Evolutionary conservation across 2,329 filamentous ascomycete genomes (phyloP), one percentile per base, ranked within the genome.

Genomic region (Orbilia brochopaga): DNA sequence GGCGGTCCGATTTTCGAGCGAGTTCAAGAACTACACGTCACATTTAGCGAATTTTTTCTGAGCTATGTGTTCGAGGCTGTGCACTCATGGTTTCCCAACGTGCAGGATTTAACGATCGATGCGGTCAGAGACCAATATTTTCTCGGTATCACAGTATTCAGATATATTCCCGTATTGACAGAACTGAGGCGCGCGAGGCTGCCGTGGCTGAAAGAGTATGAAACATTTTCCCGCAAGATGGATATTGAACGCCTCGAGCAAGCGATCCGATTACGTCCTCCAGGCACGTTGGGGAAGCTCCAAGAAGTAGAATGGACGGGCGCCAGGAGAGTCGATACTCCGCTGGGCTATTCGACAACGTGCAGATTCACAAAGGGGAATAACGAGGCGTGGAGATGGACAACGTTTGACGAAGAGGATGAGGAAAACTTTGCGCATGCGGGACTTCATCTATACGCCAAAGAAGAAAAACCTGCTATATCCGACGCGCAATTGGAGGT

Each of bases 261-360:
- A 32, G 27, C 27, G 27, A 32, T 32, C 27, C 27, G 27, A 8
- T 8, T 32, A 32, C 27, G 27, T 3, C 27, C 27, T 8, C 27
- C 27, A 32, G 27, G 27, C 27, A 32, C 27, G 27, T 32, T 32
- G 27, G 27, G 4, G 27, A 32, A 32, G 27, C 27, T 32, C 27
- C 27, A 21, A 48, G 44, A 48, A 17, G 19, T 48, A 19, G 44
- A 48, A 19, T 48, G 44, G 44, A 21, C 44, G n/a, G 17, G 44
- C 19, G 2, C 11, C 17, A 5, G 19, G 44, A 19, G 17, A 19
- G 3, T 48, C 8, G 15, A 19, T 48, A 10, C 8, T 5, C 6
- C 15, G n/a, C 2, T 5, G 19, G 17, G n/a, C 17, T 6, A 21
- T 15, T 15, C 40, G 5, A 44, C 40, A 17, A 48, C 17, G n/a